Base-by-base conservation (phyloP, 768 basidiomycete species). In the Obba rivulosa region DNA sequence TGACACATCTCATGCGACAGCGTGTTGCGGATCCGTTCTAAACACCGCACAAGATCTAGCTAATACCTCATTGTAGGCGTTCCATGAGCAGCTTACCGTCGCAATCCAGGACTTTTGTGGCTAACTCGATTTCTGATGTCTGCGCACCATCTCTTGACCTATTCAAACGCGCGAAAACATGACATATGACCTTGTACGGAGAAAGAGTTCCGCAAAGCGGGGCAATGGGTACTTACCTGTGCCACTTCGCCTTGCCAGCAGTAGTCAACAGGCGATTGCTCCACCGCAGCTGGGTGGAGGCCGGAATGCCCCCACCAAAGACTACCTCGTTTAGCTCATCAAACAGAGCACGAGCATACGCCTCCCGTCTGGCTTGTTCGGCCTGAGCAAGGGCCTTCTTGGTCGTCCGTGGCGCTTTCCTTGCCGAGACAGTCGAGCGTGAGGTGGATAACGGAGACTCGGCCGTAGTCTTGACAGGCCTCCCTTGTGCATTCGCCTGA, bases 1-100 rank as follows among this genome's bases (percentile, higher is more conserved):
- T 93, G 92, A 57, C 91, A 93, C 90, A 93, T 92, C 63, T 94
- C 92, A 57, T 94, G 92, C 24, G 87, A 81, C 11, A 94, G 67
- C 1, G 91, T 93, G 58, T 85, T 83, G 31, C 84, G 73, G 42
- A 93, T 85, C 34, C 89, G 79, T 46, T 88, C 91, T 92, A 49
- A 13, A 31, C 8, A 11, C 1, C 25, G 48, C n/a, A 2, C 14
- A 34, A 24, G 23, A 43, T 21, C 20, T 41, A 18, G 17, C 21
- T 8, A 9, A 23, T 14, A 10, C 21, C 17, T 21, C 31, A n/a
- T 7, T 31, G 20, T 41, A 25, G 16, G 20, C 43, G 31, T 43
- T 43, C 31, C 10, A 5, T 35, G 23, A 20, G 24, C n/a, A 24
- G 50, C 71, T 49, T 48, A 88, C 90, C 87, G 55, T 87, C 78